Conservation (phyloP, 371 early-diverging fungal genomes). For the Lichtheimia ornata region DNA sequence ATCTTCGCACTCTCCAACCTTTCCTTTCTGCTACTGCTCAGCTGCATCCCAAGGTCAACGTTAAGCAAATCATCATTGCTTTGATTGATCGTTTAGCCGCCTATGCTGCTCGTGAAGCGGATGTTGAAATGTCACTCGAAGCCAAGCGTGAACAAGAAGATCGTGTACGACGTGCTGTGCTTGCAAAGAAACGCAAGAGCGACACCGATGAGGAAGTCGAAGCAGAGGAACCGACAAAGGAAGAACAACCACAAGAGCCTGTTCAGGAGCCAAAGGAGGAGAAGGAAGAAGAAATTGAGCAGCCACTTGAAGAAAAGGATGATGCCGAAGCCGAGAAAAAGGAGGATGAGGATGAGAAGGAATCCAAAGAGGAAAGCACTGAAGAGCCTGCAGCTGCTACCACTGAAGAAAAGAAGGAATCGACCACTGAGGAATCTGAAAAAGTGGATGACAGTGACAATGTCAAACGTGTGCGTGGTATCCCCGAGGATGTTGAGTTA, state of each 20-base stretch:
- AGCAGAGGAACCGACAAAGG: slow-evolving; percentile 15
- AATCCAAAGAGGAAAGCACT: slow-evolving; percentile 8
- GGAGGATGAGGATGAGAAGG: slow-evolving; percentile 9
- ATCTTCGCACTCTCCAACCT: slow-evolving; percentile 85
- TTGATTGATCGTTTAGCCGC: slow-evolving; percentile 85
- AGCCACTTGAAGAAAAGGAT: slow-evolving; percentile 16
- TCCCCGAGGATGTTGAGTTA: slow-evolving; percentile 82
- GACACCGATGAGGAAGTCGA: slow-evolving; percentile 26
- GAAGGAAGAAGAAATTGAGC: slow-evolving; percentile 22
- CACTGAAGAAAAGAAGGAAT: slow-evolving; percentile 22
- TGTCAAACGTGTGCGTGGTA: slow-evolving; percentile 61
- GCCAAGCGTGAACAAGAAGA: slow-evolving; percentile 8
- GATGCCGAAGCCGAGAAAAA: slow-evolving; percentile 25
- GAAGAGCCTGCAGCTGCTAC: slow-evolving; percentile 17
- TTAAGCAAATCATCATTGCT: slow-evolving; percentile 92
- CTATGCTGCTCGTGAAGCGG: slow-evolving; percentile 35
- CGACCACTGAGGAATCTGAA: slow-evolving; percentile 9
- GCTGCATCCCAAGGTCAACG: slow-evolving; percentile 88
- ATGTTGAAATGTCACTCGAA: slow-evolving; percentile 20
- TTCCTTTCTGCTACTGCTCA: slow-evolving; percentile 89
- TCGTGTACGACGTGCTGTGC: slow-evolving; percentile 20
- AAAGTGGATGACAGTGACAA: slow-evolving; percentile 15
- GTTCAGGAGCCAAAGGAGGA: slow-evolving; percentile 19
- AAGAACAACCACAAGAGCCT: slow-evolving; percentile 16
- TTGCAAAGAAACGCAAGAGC: slow-evolving; percentile 26